Conservation (phyloP, 805 yeast genomes). For the Starmerella etchellsii region DNA sequence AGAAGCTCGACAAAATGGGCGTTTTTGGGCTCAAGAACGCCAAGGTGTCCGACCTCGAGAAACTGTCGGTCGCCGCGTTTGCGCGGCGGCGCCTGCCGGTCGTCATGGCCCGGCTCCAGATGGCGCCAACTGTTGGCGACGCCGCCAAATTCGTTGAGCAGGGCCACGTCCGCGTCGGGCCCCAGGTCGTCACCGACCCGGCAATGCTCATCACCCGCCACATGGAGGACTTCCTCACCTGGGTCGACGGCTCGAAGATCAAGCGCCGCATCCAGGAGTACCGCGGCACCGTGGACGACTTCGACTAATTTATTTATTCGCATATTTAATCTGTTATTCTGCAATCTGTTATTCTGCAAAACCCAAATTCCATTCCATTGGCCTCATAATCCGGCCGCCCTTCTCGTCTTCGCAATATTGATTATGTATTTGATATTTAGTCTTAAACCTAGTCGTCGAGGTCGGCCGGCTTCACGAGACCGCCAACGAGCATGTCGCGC, state of each 20-base stretch:
- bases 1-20: slow-evolving; percentile 82
- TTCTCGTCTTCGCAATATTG: too few relatives aligned
- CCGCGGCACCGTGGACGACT: slow-evolving; percentile 56
- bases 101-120: slow-evolving; percentile 82
- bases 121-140: slow-evolving; percentile 80
- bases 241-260: slow-evolving; percentile 96
- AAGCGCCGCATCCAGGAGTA: slow-evolving; percentile 77
- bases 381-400: too few relatives aligned
- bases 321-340: too few relatives aligned
- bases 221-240: slow-evolving; percentile 91
- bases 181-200: slow-evolving; percentile 88
- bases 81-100: slow-evolving; percentile 89
- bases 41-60: slow-evolving; percentile 83
- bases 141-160: slow-evolving; percentile 90
- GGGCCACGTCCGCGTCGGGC: slow-evolving; percentile 96
- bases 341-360: too few relatives aligned
- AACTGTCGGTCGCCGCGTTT: slow-evolving; percentile 80
- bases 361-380: too few relatives aligned
- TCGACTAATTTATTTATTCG: slow-evolving; percentile 26
- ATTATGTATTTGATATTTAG: background rate
- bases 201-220: slow-evolving; percentile 86
- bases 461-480: slow-evolving; percentile 86
- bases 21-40: slow-evolving; percentile 64
- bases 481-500: slow-evolving; percentile 78
- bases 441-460: slow-evolving; percentile 51